Evolutionary conservation across 371 early-diverging fungal species (phyloP), one percentile per base, ranked within the genome.

Genomic region (Mortierella polycephala): DNA sequence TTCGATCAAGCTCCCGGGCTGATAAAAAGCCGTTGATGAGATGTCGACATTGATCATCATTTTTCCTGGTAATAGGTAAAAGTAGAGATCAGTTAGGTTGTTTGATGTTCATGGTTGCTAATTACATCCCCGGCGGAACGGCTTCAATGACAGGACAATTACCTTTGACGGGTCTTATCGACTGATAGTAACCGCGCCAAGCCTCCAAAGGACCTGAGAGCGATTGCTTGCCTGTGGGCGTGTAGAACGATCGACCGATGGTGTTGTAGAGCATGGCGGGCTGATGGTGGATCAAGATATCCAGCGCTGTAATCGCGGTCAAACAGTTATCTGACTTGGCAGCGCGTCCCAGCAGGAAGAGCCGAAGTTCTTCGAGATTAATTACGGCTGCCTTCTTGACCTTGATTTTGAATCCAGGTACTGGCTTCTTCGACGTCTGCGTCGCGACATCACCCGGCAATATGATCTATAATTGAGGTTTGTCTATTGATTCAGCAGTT

Each of bases 171-270:
- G 93, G 89, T 5, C 89, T 83, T 23, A 90, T 79, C 60, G 90
- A 87, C 69, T 91, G 90, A 62, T 89, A 91, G 75, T 89, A 93
- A 5, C 96, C 96, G 37, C 86, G 87, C 94, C 94, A 94, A 18
- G 91, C 84, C 69, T 93, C 92, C 30, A 92, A 82, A 7, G 91
- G 91, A n/a, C 91, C 90, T 8, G 75, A 84, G 56, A 84, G 83
- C 0, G 67, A 20, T 46, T 81, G 71, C 5, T 84, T 82, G 47
- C 85, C 85, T 23, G 83, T 84, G 20, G 88, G 84, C 7, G 92
- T 92, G 74, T 89, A 95, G 83, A 94, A 92, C n/a, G 92, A 92
- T 5, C 92, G 82, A 23, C 93, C 92, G 41, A 93, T 83, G 10
- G 89, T 88, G 5, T 88, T 82, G 76, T 88, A 89, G 44, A 81